Evolutionary conservation across 2,329 filamentous ascomycete species (phyloP).

Genomic region (Hymenoscyphus linearis): DNA sequence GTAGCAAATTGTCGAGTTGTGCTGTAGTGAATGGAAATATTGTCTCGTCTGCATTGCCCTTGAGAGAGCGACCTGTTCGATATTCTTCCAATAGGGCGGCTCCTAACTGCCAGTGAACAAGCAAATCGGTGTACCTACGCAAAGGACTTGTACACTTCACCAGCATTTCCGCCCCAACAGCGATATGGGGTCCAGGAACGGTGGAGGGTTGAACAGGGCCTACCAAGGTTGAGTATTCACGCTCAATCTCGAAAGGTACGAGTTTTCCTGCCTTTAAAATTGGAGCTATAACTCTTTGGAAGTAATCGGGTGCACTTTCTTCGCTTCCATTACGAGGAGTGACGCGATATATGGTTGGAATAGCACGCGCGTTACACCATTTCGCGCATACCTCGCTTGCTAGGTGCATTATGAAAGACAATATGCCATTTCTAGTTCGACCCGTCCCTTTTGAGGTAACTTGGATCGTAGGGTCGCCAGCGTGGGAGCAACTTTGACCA

Average conservation of each 20-base stretch:
- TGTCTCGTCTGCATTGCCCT: constrained; percentile 28
- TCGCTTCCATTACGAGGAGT: constrained; percentile 24
- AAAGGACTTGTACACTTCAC: constrained; percentile 60
- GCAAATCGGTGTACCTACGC: constrained; percentile 57
- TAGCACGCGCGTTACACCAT: constrained; percentile 53
- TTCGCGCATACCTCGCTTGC: constrained; percentile 56
- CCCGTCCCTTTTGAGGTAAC: constrained; percentile 7
- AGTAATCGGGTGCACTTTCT: constrained; percentile 25
- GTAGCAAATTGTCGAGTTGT: constrained; percentile 25
- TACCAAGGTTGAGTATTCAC: constrained; percentile 33
- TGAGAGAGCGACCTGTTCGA: constrained; percentile 33
- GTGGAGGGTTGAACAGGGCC: constrained; percentile 49
- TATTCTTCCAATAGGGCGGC: constrained; percentile 46
- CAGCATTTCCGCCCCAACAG: constrained; percentile 56
- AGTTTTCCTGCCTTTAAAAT: constrained; percentile 15
- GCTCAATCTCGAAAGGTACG: constrained; percentile 8
- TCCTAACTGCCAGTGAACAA: constrained; percentile 64
- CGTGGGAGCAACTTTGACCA: constrained; percentile 7
- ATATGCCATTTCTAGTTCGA: constrained; percentile 32
- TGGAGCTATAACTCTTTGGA: constrained; percentile 19
- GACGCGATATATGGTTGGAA: constrained; percentile 53
- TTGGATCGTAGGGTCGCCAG: constrained; percentile 26
- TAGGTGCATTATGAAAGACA: constrained; percentile 52
- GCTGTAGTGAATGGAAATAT: constrained; percentile 30
- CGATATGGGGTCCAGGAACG: constrained; percentile 49